A percentile compares a stretch with the other conserved stretches of the same genome.
Conservation (phyloP, 805 yeast genomes). For the Cyberlindnera japonica region DNA sequence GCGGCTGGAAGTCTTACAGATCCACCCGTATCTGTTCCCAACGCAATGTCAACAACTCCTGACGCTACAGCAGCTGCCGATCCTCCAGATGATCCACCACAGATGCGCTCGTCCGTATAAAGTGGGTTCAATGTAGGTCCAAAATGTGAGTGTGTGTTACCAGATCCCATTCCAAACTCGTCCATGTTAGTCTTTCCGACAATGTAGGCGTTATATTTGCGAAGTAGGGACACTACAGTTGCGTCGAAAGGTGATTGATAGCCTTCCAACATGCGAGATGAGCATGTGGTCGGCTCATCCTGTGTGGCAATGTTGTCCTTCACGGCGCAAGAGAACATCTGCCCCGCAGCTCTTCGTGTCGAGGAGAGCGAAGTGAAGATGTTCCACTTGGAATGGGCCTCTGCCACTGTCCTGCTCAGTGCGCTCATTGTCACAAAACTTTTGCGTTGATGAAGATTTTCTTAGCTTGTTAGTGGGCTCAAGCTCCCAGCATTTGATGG, state of each 20-base stretch:
- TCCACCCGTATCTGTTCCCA: constrained; percentile 98
- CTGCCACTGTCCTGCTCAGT: background rate
- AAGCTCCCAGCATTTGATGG: too few species aligned
- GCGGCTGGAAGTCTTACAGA: constrained; percentile 91
- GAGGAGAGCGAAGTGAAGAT: constrained; percentile 38
- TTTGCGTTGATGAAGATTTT: too few species aligned
- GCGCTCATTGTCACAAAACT: background rate
- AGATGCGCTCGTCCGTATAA: constrained; percentile 37
- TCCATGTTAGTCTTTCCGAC: constrained; percentile 90
- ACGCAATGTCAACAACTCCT: constrained; percentile 62
- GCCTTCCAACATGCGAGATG: constrained; percentile 55
- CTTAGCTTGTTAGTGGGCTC: too few species aligned
- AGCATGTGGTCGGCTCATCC: constrained; percentile 71
- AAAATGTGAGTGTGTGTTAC: constrained; percentile 49
- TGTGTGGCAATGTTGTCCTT: constrained; percentile 81
- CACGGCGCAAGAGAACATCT: constrained; percentile 35
- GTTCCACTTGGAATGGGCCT: constrained; percentile 24
- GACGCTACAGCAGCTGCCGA: constrained; percentile 89
- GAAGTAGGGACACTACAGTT: constrained; percentile 59
- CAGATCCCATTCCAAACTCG: constrained; percentile 97
- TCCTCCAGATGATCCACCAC: constrained; percentile 97
- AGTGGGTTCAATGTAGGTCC: constrained; percentile 60
- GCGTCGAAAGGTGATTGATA: constrained; percentile 81
- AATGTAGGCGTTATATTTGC: constrained; percentile 46
- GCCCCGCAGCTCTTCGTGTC: background rate